Base-by-base conservation (phyloP, 2,329 filamentous ascomycete species). In the Penicillium sp. region DNA sequence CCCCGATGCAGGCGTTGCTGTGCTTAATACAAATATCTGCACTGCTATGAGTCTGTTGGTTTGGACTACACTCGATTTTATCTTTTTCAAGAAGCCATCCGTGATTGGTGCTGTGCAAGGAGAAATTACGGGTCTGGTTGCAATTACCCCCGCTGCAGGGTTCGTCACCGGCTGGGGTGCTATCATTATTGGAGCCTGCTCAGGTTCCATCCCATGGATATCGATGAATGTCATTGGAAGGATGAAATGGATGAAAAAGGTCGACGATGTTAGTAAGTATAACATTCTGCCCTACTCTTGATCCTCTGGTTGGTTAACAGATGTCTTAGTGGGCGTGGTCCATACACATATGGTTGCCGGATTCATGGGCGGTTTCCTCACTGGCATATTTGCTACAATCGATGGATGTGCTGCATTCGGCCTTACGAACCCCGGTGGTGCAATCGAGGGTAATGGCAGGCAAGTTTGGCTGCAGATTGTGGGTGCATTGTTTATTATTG, bases 111-210 rank as follows among this genome's bases (percentile, higher is more conserved):
- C 79, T 10, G 74, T 81, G 13, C 77, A 82, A 59, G 80, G 80
- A 44, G 81, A 81, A 73, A 81, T 82, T 63, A 81, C 80, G 0
- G 80, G 80, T 21, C 77, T 82, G 13, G 80, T 83, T 7, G 78
- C 76, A 46, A 83, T 83, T 61, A 82, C 80, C 6, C 80, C 80
- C 0, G 80, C 78, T 7, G 80, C 80, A 9, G 80, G 80, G 48
- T 77, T 81, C 35, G 77, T 82, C 16, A 77, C 79, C 3, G 80
- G 79, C 35, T 82, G 80, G 80, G 79, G 78, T 37, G 80, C 80
- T 14, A 78, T 82, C 63, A 69, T 79, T 53, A 75, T 82, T 37
- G 80, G 80, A 5, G 58, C 76, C 24, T 77, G 72, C 55, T 76
- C 37, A 19, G 37, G 37, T 5, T 41, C 37, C 2, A 41, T 41